phyloP scores from a whole-genome alignment of 768 basidiomycete genomes.

The Pleurotus salmoneostramineus region DNA sequence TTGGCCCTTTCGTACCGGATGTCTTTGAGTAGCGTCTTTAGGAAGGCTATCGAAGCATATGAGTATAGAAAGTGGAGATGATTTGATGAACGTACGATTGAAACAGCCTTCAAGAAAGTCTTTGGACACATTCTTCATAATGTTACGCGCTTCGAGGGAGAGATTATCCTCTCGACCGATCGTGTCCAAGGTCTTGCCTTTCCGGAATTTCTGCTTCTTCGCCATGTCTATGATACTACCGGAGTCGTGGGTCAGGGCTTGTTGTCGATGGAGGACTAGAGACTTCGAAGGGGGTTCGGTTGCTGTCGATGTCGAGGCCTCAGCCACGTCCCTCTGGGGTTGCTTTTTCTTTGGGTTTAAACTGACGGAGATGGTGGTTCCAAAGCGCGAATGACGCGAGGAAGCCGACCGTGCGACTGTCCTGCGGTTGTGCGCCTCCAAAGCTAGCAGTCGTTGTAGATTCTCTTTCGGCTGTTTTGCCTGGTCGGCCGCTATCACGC shows the following conservation, averaged over 20 bases:
- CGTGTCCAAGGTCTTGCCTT: constrained; percentile 61
- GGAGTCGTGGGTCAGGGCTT: constrained; percentile 68
- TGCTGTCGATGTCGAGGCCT: constrained; percentile 13
- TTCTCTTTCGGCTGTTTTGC: constrained; percentile 67
- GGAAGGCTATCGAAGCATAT: constrained; percentile 60
- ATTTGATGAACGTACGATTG: constrained; percentile 62
- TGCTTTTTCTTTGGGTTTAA: constrained; percentile 52
- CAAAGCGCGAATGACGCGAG: constrained; percentile 93
- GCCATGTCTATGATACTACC: constrained; percentile 68
- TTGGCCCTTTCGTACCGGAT: constrained; percentile 90
- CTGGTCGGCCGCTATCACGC: constrained; percentile 53
- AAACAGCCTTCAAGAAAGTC: constrained; percentile 82
- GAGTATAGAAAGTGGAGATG: constrained; percentile 11
- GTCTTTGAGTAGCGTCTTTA: constrained; percentile 82
- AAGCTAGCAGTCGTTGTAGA: constrained; percentile 71
- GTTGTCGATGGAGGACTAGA: constrained; percentile 83
- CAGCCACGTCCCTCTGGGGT: constrained; percentile 13
- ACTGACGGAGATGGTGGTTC: constrained; percentile 86
- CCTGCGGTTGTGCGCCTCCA: constrained; percentile 66
- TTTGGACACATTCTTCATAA: constrained; percentile 65
- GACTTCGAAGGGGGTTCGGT: constrained; percentile 36
- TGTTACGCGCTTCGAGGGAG: constrained; percentile 55
- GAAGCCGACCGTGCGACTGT: constrained; percentile 48
- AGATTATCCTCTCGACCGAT: constrained; percentile 66
- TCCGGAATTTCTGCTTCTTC: constrained; percentile 58